A percentile compares a stretch with the other conserved stretches of the same genome.
phyloP scores from a whole-genome alignment of 176 grass and related monocot genomes.

The Tillandsia fasciculata region DNA sequence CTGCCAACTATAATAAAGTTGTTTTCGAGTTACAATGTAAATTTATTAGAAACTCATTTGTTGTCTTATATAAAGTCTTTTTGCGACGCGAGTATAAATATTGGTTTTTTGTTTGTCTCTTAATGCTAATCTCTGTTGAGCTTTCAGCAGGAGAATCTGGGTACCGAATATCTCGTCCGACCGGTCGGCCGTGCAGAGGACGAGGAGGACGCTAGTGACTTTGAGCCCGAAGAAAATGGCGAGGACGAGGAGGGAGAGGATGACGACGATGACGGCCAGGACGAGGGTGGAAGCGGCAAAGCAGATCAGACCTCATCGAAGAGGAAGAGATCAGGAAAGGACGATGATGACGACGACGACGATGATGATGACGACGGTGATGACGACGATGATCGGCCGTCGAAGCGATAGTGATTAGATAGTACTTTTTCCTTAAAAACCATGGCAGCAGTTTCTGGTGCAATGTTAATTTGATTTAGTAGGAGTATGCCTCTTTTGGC shows the following conservation, averaged over 20 bases:
- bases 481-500: no score
- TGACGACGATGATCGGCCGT: conserved; percentile 9
- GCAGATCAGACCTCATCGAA: conserved; percentile 1
- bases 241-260: background rate
- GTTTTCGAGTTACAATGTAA: no score
- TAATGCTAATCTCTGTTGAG: background rate
- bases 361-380: background rate
- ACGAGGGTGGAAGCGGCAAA: background rate
- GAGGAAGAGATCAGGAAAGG: conserved; percentile 5
- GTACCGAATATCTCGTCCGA: conserved; percentile 4
- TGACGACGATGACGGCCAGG: conserved; percentile 3
- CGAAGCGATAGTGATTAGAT: conserved; percentile 7
- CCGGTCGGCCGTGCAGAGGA: conserved; percentile 22
- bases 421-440: no score
- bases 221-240: conserved; percentile 21
- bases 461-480: no score
- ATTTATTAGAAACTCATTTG: no score
- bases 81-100: no score
- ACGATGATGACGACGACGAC: conserved; percentile 5
- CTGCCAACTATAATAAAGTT: no score
- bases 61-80: no score
- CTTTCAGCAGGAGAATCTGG: conserved; percentile 1
- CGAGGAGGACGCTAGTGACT: conserved; percentile 30
- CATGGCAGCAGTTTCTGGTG: no score
- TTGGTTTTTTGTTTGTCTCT: no score